A percentile compares a stretch with the other conserved stretches of the same genome.
Conservation (phyloP, 192 early-diverging fungal species). For the Pilaira anomala region DNA sequence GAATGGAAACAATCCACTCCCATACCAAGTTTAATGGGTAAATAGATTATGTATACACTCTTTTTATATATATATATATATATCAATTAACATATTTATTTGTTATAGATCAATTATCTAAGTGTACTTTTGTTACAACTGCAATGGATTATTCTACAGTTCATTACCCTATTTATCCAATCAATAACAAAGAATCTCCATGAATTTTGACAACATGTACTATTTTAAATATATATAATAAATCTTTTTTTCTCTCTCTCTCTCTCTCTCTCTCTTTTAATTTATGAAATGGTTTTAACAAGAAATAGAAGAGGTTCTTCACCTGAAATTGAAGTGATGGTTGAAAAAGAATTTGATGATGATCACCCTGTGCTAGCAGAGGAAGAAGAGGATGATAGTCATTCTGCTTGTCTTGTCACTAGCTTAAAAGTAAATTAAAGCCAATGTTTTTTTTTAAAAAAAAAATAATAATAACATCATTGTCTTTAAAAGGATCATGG, state of each 20-base stretch:
- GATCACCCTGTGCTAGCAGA: background rate
- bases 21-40: slow-evolving; percentile 24
- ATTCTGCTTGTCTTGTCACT: background rate
- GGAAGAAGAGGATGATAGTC: no score
- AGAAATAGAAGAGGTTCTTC: background rate
- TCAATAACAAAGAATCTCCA: background rate
- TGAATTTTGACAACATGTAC: no score
- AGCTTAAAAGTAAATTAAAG: background rate
- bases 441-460: background rate
- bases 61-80: background rate
- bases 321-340: background rate
- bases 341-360: background rate
- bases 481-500: slow-evolving; percentile 35
- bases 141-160: slow-evolving; percentile 15
- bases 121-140: slow-evolving; percentile 17
- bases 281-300: background rate
- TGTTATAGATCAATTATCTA: slow-evolving; percentile 18
- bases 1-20: slow-evolving; percentile 19
- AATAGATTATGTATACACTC: background rate
- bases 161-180: slow-evolving; percentile 22
- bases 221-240: no score
- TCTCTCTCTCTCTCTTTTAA: background rate
- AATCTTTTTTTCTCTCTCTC: background rate
- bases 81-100: background rate
- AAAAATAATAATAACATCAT: background rate